Evolutionary conservation across 257 asterid genomes (phyloP), one percentile per base, ranked within the genome.

Genomic region (Jacaranda copaia): DNA sequence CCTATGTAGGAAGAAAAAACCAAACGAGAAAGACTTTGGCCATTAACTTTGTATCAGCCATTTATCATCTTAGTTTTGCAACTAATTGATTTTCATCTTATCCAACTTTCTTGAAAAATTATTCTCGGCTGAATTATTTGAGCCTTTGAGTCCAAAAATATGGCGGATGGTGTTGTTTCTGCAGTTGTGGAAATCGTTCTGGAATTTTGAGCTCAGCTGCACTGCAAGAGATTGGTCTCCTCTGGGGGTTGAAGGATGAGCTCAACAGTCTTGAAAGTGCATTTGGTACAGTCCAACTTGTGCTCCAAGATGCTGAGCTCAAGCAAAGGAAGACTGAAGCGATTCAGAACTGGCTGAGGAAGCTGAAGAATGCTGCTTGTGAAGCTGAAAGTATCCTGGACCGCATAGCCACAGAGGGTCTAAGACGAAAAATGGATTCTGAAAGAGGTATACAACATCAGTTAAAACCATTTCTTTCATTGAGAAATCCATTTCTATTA

Each of bases 311-410:
- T 61, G 83, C 83, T 46, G 77, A 80, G 53, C 11, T 65, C 32
- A 73, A 66, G 45, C 79, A 73, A 20, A 46, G 67, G 35, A 80
- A 68, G 70, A 80, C 64, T 66, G 25, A 38, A 35, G 15, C 73
- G 55, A 2, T 75, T 5, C 73, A 45, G 63, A 66, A 56, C 9
- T 83, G 89, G 86, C 74, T 81, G 35, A 61, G 45, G 25, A 77
- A 78, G 77, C 32, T 25, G 32, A 25, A 25, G 32, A 25, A 25
- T 25, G 32, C 32, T 25, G 32, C 32, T 25, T 25, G 69, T 70
- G 86, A 83, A 46, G 87, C 76, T 70, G 89, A 86, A 58, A 78
- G 81, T 70, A 19, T 81, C 6, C 64, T 84, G 25, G 85, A 84
- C 3, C 65, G 67, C 48, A 68, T 81, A 8, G 57, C 84, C 3